Percentiles rank a stretch among this genome's conserved stretches.
phyloP scores from a whole-genome alignment of 2,329 filamentous ascomycete species.

The Penicillium rolfsii region DNA sequence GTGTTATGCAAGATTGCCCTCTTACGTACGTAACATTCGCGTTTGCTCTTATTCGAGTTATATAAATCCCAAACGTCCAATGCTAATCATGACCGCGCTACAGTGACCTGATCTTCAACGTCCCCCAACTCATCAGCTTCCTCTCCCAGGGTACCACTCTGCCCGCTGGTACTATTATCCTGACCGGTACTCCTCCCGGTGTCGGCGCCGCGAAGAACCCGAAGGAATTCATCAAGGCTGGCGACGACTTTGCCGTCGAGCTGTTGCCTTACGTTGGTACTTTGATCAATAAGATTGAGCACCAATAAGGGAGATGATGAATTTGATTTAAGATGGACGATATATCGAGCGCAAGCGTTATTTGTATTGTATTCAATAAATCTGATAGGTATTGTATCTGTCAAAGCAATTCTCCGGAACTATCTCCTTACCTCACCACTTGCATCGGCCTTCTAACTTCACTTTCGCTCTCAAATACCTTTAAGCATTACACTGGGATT shows the following conservation, averaged over 20 bases:
- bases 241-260: constrained; percentile 55
- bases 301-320: constrained; percentile 27
- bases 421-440: neutral
- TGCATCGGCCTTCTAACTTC: too few relatives aligned
- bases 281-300: constrained; percentile 50
- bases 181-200: constrained; percentile 50
- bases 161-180: constrained; percentile 47
- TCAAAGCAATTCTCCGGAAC: neutral
- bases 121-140: constrained; percentile 50
- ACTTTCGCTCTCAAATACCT: neutral
- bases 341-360: neutral
- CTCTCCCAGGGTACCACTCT: constrained; percentile 49
- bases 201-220: constrained; percentile 46
- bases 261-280: constrained; percentile 55
- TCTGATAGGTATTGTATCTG: neutral
- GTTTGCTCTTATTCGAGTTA: too few relatives aligned
- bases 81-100: constrained; percentile 11
- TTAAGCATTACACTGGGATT: neutral
- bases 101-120: constrained; percentile 59
- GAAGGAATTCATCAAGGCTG: constrained; percentile 49
- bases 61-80: neutral
- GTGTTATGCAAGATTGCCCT: constrained; percentile 55
- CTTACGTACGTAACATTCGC: constrained; percentile 39
- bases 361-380: constrained; percentile 1
- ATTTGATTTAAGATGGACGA: neutral